Evolutionary conservation across 306 rosid genomes (phyloP), one percentile per base, ranked within the genome.

Genomic region (Vigna nakashimae): DNA sequence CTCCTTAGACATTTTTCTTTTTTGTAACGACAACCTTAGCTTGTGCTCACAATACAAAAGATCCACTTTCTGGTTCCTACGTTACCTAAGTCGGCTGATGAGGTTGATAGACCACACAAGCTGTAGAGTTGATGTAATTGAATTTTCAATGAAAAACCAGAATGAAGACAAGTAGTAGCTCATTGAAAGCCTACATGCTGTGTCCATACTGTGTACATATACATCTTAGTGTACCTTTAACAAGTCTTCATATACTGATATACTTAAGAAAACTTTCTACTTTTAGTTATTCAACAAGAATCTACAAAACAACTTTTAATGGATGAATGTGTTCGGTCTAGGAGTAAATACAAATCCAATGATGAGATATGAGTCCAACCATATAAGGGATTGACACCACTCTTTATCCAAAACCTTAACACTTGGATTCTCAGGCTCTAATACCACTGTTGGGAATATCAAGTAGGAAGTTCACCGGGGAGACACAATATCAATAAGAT

Each of bases 11-110:
- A 48, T 48, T 46, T 76, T 56, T 36, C 70, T 34, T 70, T 16
- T 20, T 36, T 77, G 78, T 46, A 24, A 74, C 82, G 32, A 83
- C 90, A 89, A 89, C 96, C 91, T 89, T 77, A 62, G 86, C 84
- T 79, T 76, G 88, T 81, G 84, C 74, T 69, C 52, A 77, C 53
- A 51, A 4, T 16, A 3, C 34, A 58, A 20, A 45, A 16, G 4
- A 69, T 45, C 62, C 16, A 10, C 52, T 78, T 45, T 22, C 34
- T 77, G 74, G 49, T 34, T 75, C 12, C 6, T 51, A 15, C 15
- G 14, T 20, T 66, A 52, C 81, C 9, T 18, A 30, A 64, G 69
- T 73, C 7, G 50, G 20, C 48, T 46, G 56, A 75, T 69, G 45
- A 42, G 45, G 60, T 59, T 71, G 76, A 69, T 28, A 52, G 9